Evolutionary conservation across 495 filamentous ascomycete genomes (phyloP).

Genomic region (Rhizodiscina lignyota): DNA sequence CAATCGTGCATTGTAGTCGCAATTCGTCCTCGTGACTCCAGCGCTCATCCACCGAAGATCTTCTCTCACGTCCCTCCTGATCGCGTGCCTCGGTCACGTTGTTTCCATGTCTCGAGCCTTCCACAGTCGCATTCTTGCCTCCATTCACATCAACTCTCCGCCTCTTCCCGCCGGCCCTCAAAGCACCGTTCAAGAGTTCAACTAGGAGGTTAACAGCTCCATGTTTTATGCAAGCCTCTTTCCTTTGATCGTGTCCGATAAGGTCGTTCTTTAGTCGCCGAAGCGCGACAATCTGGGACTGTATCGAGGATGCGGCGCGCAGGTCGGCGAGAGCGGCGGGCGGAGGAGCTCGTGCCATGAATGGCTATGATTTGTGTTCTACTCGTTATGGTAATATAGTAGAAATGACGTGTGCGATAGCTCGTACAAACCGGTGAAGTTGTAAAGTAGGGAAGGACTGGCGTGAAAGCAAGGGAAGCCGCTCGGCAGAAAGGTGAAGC

Average conservation of each 20-base stretch:
- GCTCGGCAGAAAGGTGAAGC: too few relatives aligned
- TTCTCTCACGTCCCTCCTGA: conserved; percentile 7
- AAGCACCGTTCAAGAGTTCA: conserved; percentile 30
- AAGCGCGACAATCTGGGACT: conserved; percentile 43
- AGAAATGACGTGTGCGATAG: too few relatives aligned
- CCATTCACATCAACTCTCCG: conserved; percentile 23
- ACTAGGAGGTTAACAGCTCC: conserved; percentile 57
- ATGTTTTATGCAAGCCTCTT: conserved; percentile 52
- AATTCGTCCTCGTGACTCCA: conserved; percentile 41
- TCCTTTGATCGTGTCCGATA: conserved; percentile 75
- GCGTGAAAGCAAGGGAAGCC: too few relatives aligned
- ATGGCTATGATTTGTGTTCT: too few relatives aligned
- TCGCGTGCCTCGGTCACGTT: too few relatives aligned
- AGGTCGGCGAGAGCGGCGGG: conserved; percentile 13
- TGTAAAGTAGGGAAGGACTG: too few relatives aligned
- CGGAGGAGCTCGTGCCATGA: too few relatives aligned
- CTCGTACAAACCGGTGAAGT: too few relatives aligned
- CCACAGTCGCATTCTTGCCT: too few relatives aligned
- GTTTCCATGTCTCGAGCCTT: too few relatives aligned
- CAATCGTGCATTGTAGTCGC: conserved; percentile 61
- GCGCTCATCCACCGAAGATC: conserved; percentile 9
- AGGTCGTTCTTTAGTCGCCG: conserved; percentile 71
- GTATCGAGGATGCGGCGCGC: conserved; percentile 5
- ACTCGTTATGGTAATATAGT: too few relatives aligned
- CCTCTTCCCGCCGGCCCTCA: conserved; percentile 23